A percentile compares a stretch with the other conserved stretches of the same genome.
Conservation (phyloP, 768 basidiomycete genomes). For the Boletus reticuloceps region DNA sequence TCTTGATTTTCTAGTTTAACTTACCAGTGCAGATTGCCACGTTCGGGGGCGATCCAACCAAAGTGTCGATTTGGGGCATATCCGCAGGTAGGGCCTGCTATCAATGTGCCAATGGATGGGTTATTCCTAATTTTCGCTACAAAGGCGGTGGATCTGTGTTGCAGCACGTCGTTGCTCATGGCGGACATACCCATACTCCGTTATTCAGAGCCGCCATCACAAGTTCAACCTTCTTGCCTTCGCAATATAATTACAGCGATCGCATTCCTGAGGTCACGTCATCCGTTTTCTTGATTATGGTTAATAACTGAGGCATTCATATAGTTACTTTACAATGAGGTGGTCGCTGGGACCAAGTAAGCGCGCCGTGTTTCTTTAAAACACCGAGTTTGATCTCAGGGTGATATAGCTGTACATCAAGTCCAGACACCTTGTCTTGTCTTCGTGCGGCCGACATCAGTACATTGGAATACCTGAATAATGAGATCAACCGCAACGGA, state of each 20-base stretch:
- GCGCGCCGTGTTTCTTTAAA: background rate
- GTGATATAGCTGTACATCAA: background rate
- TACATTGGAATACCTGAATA: background rate
- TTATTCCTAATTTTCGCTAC: background rate
- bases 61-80: conserved; percentile 8
- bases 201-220: conserved; percentile 7
- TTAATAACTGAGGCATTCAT: background rate
- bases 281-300: background rate
- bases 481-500: background rate
- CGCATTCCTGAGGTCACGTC: background rate
- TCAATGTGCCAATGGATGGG: too few relatives aligned
- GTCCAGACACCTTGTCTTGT: conserved; percentile 1
- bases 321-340: conserved; percentile 1
- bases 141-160: conserved; percentile 7
- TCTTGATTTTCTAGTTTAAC: background rate
- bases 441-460: conserved; percentile 1
- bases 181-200: conserved; percentile 4
- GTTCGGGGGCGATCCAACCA: conserved; percentile 2
- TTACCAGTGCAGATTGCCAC: background rate
- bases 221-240: conserved; percentile 2
- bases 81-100: conserved; percentile 1
- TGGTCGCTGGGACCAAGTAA: background rate
- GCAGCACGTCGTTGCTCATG: conserved; percentile 6
- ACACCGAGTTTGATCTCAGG: too few relatives aligned
- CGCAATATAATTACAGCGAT: conserved; percentile 7